phyloP scores from a whole-genome alignment of 2,329 filamentous ascomycete species.

The Sarocladiaceae sp. region DNA sequence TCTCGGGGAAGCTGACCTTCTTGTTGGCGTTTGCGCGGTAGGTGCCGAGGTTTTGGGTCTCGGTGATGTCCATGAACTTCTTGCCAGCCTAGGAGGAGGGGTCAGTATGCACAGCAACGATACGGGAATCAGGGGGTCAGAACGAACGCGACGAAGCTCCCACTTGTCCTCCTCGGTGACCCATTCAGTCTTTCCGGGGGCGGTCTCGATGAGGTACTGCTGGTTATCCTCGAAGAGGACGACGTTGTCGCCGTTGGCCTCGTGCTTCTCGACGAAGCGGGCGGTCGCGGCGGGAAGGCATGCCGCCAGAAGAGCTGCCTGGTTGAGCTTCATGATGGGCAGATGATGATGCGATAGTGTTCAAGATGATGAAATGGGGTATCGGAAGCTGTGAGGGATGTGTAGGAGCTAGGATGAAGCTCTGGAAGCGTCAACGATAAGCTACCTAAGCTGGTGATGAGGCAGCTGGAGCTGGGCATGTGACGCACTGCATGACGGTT shows the following conservation, averaged over 20 bases:
- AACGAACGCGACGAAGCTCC: constrained; percentile 71
- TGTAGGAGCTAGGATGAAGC: background rate
- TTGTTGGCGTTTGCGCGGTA: constrained; percentile 25
- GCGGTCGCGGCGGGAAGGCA: constrained; percentile 49
- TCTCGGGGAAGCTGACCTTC: constrained; percentile 57
- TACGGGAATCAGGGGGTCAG: background rate
- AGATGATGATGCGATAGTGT: constrained; percentile 7
- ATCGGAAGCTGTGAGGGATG: background rate
- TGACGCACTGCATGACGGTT: no score
- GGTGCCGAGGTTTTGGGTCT: constrained; percentile 54
- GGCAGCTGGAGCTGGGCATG: no score
- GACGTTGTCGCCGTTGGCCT: constrained; percentile 37
- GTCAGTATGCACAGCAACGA: constrained; percentile 1
- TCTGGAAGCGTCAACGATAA: constrained; percentile 6
- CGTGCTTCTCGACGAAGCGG: constrained; percentile 49
- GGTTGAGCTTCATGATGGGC: constrained; percentile 44
- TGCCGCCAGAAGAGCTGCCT: constrained; percentile 46
- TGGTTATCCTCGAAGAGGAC: constrained; percentile 36
- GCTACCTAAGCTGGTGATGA: no score
- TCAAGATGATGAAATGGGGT: background rate
- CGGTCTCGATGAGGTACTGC: constrained; percentile 70
- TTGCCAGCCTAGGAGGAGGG: constrained; percentile 63
- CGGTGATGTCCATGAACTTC: constrained; percentile 93
- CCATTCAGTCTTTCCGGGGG: constrained; percentile 77
- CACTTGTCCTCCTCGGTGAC: constrained; percentile 95